phyloP scores from a whole-genome alignment of 2,329 filamentous ascomycete species.

The Penicillium sp. region DNA sequence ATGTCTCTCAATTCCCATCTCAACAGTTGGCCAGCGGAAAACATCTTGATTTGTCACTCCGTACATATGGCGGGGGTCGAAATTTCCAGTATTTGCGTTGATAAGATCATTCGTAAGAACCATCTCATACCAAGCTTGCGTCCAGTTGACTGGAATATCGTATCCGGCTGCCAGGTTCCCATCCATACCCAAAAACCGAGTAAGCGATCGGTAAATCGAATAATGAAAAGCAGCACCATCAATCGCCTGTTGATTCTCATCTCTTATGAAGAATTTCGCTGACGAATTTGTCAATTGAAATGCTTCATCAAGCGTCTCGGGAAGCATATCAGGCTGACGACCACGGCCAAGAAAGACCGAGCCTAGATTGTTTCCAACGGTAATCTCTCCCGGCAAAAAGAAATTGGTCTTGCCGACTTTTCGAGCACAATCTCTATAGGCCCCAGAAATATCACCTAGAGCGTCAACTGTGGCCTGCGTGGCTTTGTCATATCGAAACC shows the following conservation, averaged over 20 bases:
- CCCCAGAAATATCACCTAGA: slow-evolving; percentile 60
- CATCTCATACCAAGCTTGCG: slow-evolving; percentile 60
- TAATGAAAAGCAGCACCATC: slow-evolving; percentile 67
- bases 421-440: slow-evolving; percentile 61
- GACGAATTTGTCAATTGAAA: slow-evolving; percentile 53
- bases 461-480: slow-evolving; percentile 66
- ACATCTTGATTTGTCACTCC: slow-evolving; percentile 69
- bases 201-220: slow-evolving; percentile 65
- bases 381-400: slow-evolving; percentile 66
- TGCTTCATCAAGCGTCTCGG: slow-evolving; percentile 52
- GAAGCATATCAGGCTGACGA: slow-evolving; percentile 59
- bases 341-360: slow-evolving; percentile 66
- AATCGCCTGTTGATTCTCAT: slow-evolving; percentile 56
- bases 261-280: slow-evolving; percentile 56
- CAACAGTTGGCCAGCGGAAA: slow-evolving; percentile 64
- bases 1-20: slow-evolving; percentile 60
- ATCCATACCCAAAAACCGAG: slow-evolving; percentile 63
- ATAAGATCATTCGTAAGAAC: slow-evolving; percentile 62
- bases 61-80: slow-evolving; percentile 68
- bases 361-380: slow-evolving; percentile 63
- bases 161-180: slow-evolving; percentile 59
- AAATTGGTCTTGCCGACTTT: slow-evolving; percentile 65
- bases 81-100: slow-evolving; percentile 63
- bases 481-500: slow-evolving; percentile 69
- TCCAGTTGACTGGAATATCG: slow-evolving; percentile 60